Base-by-base conservation (phyloP, 1,284 basidiomycete genomes). In the Inonotus hispidus region DNA sequence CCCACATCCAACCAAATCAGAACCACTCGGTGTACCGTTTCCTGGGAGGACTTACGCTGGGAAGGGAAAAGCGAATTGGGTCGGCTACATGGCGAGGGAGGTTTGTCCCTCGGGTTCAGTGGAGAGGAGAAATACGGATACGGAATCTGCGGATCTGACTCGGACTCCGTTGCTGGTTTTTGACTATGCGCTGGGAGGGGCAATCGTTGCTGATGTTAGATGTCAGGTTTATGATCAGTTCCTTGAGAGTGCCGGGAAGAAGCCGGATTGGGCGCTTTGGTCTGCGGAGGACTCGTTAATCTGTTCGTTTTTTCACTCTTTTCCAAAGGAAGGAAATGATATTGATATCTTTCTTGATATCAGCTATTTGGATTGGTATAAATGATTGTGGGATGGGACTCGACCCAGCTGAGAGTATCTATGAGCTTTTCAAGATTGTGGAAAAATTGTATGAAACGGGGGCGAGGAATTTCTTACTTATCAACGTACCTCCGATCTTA, bases 351-450 rank as follows among this genome's bases (percentile, higher is more conserved):
- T 45, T 19, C 16, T 16, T 39, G n/a, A 56, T 3, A 56, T 59
- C 19, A 86, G 84, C 83, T n/a, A 82, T 79, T 6, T 87, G 83
- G 83, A 72, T 85, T 61, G 84, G 85, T 0, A 84, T 86, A 57
- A 87, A 87, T 65, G 84, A 87, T 68, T 80, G 79, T 72, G 81
- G 73, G 80, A 83, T 67, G 60, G 77, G 41, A 16, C 1, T 1
- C 53, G 37, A 63, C 46, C 56, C 59, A 47, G 47, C 59, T 54
- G 14, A 65, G 56, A 53, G 66, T 37, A 66, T 80, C 32, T 35
- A 67, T 63, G 64, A 63, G 1, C 71, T 84, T 0, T 78, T 82
- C 59, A 66, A 68, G 2, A 66, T 73, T 4, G 80, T 83, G 69
- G 74, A 81, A 53, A 65, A 70, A n/a, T 67, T 87, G 11, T 80